Evolutionary conservation across 768 basidiomycete species (phyloP).

Genomic region (Lentinula sp.): DNA sequence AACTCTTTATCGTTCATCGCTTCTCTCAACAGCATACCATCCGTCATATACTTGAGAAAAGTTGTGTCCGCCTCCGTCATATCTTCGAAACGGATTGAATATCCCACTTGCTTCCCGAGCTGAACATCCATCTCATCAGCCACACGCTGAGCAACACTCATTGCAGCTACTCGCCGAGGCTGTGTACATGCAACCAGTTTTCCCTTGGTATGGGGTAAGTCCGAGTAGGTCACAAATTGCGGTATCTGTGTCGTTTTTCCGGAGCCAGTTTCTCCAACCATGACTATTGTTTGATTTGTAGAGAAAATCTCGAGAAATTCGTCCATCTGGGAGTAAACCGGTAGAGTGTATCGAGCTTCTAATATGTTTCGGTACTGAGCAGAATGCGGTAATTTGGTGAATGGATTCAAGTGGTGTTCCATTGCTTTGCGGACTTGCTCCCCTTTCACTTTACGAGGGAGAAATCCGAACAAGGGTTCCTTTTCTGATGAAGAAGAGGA

Average conservation of each 20-base stretch:
- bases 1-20: constrained; percentile 95
- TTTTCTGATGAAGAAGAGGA: constrained; percentile 20
- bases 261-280: constrained; percentile 82
- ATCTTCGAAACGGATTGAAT: constrained; percentile 98
- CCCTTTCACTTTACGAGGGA: constrained; percentile 63
- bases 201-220: constrained; percentile 83
- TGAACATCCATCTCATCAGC: constrained; percentile 98
- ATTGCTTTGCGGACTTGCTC: constrained; percentile 63
- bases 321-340: constrained; percentile 89
- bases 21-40: constrained; percentile 97
- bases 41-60: constrained; percentile 99
- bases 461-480: constrained; percentile 68
- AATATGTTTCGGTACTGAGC: constrained; percentile 83
- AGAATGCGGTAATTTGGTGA: constrained; percentile 76
- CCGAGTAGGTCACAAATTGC: constrained; percentile 92
- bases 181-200: constrained; percentile 97
- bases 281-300: constrained; percentile 79
- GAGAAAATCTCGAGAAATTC: constrained; percentile 79
- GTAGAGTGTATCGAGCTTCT: constrained; percentile 78
- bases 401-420: constrained; percentile 80
- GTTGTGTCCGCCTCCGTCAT: constrained; percentile 87
- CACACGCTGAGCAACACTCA: constrained; percentile 97
- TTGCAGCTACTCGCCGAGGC: constrained; percentile 92
- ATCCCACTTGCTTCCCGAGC: constrained; percentile 93
- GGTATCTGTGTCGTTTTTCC: constrained; percentile 51